Conservation (phyloP, 495 filamentous ascomycete genomes). For the Neurospora sp. region DNA sequence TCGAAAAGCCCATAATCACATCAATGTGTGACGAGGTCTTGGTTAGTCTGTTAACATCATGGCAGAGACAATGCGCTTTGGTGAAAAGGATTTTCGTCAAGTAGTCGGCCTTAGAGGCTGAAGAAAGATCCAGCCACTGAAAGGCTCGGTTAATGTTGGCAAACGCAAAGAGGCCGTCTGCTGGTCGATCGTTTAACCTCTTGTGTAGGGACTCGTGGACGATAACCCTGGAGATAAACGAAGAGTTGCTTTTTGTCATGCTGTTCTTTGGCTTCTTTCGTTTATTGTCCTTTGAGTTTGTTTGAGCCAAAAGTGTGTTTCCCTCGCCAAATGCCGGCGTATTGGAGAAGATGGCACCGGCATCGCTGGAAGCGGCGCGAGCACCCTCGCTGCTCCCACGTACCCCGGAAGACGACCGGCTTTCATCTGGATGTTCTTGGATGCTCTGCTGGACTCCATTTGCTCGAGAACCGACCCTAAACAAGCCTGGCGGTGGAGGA, state of each 20-base stretch:
- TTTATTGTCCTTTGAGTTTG: conserved; percentile 66
- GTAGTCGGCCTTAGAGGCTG: conserved; percentile 62
- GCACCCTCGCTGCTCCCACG: conserved; percentile 38
- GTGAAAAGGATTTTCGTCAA: conserved; percentile 94
- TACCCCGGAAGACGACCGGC: conserved; percentile 49
- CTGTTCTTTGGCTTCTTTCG: conserved; percentile 91
- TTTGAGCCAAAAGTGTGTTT: conserved; percentile 56
- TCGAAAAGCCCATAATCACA: conserved; percentile 89
- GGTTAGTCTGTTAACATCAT: conserved; percentile 81
- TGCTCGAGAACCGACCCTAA: conserved; percentile 28
- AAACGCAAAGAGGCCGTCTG: conserved; percentile 79
- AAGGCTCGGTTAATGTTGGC: conserved; percentile 92
- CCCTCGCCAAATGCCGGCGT: conserved; percentile 80
- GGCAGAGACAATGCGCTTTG: conserved; percentile 88
- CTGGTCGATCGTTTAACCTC: conserved; percentile 63
- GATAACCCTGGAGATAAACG: conserved; percentile 92
- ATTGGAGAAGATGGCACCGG: conserved; percentile 21
- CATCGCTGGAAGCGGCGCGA: conserved; percentile 34
- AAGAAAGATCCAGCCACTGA: conserved; percentile 55
- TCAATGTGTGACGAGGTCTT: conserved; percentile 74
- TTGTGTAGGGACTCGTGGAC: conserved; percentile 73
- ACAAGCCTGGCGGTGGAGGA: conserved; percentile 47
- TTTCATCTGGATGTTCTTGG: conserved; percentile 49
- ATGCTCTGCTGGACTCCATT: conserved; percentile 43
- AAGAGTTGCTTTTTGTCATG: conserved; percentile 95